Evolutionary conservation across 805 yeast species (phyloP), one percentile per base, ranked within the genome.

Genomic region (Priceomyces medius): DNA sequence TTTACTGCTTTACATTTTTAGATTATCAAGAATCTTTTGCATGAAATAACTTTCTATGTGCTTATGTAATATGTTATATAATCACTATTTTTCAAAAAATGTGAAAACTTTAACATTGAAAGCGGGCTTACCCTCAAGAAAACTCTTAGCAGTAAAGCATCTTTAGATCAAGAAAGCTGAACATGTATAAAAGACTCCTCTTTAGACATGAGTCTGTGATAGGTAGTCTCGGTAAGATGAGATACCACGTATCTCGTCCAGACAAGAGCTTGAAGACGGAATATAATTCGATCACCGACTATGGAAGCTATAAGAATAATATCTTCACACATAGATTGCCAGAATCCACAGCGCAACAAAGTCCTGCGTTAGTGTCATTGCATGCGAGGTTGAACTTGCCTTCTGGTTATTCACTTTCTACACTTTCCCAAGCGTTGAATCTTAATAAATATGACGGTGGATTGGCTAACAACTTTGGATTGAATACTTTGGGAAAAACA

Each of bases 391-490:
- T 91, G 40, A 63, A 73, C 14, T 73, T 91, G 39, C 84, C 93
- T 5, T 51, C 66, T 18, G 55, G 63, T 5, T 85, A 78, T 55
- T 61, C 80, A 42, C 71, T 75, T 29, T 72, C 88, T 9, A 80
- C 91, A 1, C 73, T 93, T 45, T 90, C 96, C 1, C 84, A 90
- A 56, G 79, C 93, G 32, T 73, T 93, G 49, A 85, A 90, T 40
- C 80, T 89, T 43, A 49, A 66, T 40, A 56, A 66, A 24, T 61
- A 50, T 46, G 61, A 65, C 10, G 60, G 63, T 42, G 76, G 76
- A 10, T 71, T 73, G 45, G 84, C 81, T 13, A 85, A 86, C 63
- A 91, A 93, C 61, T 73, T 73, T 43, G 93, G 95, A 4, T 74
- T 91, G 56, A 77, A 85, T 43, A 77, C 80, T n/a, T 81, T 91